These are phyloP conservation scores for Calonectria ilicicola DNA, from an alignment of 2,329 filamentous ascomycete genomes.

Conservation along the genomic window DNA sequence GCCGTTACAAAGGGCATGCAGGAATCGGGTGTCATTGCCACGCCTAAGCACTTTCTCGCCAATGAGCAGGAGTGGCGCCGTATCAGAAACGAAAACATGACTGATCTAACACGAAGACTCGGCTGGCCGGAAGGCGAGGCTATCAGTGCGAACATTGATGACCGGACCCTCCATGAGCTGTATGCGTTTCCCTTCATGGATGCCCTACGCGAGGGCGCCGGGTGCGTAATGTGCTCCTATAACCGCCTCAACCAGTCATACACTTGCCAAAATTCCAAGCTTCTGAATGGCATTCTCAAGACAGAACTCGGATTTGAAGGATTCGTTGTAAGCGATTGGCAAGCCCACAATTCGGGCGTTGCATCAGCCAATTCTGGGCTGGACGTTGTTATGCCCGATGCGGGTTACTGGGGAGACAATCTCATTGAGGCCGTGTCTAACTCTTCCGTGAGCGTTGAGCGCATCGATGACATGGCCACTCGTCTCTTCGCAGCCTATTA, in stretches of 20 bases:
- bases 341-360: conserved; percentile 78
- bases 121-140: conserved; percentile 53
- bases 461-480: conserved; percentile 91
- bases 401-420: conserved; percentile 86
- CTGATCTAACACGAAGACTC: conserved; percentile 26
- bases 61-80: conserved; percentile 71
- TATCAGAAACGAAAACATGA: background rate
- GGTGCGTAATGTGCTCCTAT: conserved; percentile 76
- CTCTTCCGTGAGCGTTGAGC: conserved; percentile 87
- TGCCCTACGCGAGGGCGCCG: conserved; percentile 75
- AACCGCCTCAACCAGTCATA: conserved; percentile 86
- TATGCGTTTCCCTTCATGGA: conserved; percentile 85
- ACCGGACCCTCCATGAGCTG: conserved; percentile 80
- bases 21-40: conserved; percentile 83
- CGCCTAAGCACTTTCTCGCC: conserved; percentile 80
- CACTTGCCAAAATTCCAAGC: conserved; percentile 81
- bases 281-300: conserved; percentile 82
- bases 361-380: conserved; percentile 77
- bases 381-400: conserved; percentile 90
- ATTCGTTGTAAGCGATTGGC: conserved; percentile 85
- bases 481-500: conserved; percentile 81
- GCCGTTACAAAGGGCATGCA: conserved; percentile 85
- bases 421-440: conserved; percentile 89
- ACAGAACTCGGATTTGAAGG: conserved; percentile 85
- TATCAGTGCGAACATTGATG: conserved; percentile 73